Evolutionary conservation across 2,329 filamentous ascomycete species (phyloP).

Genomic region (Lizonia empirigonia): DNA sequence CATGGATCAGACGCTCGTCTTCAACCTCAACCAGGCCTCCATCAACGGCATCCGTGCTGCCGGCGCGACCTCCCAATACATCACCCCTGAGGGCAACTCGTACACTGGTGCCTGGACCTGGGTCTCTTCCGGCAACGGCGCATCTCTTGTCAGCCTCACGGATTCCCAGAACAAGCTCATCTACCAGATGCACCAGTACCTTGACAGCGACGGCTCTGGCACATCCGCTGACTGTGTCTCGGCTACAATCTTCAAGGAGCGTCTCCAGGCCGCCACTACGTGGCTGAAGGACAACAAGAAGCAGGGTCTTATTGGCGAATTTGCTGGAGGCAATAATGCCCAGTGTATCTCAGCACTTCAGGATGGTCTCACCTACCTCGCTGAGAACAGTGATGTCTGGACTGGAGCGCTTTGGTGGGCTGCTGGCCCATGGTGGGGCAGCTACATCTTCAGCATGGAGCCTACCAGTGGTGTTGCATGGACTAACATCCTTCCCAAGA

Average conservation of each 20-base stretch:
- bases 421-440: slow-evolving; percentile 59
- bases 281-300: slow-evolving; percentile 62
- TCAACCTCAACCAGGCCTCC: slow-evolving; percentile 55
- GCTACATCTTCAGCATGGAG: slow-evolving; percentile 59
- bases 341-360: slow-evolving; percentile 57
- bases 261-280: slow-evolving; percentile 57
- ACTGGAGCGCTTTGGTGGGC: slow-evolving; percentile 61
- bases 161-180: slow-evolving; percentile 61
- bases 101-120: slow-evolving; percentile 57
- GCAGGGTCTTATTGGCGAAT: slow-evolving; percentile 61
- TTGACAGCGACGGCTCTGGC: slow-evolving; percentile 62
- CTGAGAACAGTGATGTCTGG: slow-evolving; percentile 60
- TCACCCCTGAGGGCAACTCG: slow-evolving; percentile 64
- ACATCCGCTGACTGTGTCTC: slow-evolving; percentile 58
- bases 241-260: slow-evolving; percentile 59
- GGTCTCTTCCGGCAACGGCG: slow-evolving; percentile 55
- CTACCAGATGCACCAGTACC: slow-evolving; percentile 68
- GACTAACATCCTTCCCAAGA: slow-evolving; percentile 40
- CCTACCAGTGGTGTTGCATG: slow-evolving; percentile 54
- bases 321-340: slow-evolving; percentile 58
- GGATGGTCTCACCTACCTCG: slow-evolving; percentile 57
- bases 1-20: slow-evolving; percentile 53
- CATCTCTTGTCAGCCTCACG: slow-evolving; percentile 54
- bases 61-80: slow-evolving; percentile 58
- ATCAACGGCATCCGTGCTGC: slow-evolving; percentile 54